Evolutionary conservation across 2,329 filamentous ascomycete genomes (phyloP).

Genomic region (Cordyceps javanica): DNA sequence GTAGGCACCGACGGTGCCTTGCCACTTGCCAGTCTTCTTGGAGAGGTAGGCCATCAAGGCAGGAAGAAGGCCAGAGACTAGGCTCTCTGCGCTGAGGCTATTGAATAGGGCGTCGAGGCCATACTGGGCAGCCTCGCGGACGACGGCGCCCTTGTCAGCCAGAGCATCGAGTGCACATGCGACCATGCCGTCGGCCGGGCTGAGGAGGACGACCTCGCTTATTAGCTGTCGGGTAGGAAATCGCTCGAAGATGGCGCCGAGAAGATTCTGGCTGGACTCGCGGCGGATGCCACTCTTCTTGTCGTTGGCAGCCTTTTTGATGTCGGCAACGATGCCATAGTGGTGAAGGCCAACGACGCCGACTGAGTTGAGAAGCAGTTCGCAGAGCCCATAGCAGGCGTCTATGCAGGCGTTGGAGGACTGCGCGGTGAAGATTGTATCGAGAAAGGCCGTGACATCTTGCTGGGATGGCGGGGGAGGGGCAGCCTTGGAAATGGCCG

Average conservation of each 20-base stretch:
- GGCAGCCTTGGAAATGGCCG: conserved; percentile 42
- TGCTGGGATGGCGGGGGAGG: conserved; percentile 56
- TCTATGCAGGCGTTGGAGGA: conserved; percentile 65
- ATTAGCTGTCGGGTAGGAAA: conserved; percentile 72
- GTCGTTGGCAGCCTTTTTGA: conserved; percentile 72
- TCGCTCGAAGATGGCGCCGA: conserved; percentile 89
- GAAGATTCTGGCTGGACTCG: conserved; percentile 90
- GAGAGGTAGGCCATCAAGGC: conserved; percentile 67
- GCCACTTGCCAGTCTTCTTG: conserved; percentile 91
- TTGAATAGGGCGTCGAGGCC: conserved; percentile 84
- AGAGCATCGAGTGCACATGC: conserved; percentile 73
- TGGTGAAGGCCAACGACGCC: conserved; percentile 46
- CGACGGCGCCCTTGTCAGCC: conserved; percentile 81
- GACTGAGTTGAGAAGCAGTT: conserved; percentile 48
- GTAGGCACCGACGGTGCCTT: conserved; percentile 83
- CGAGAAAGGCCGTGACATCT: conserved; percentile 59
- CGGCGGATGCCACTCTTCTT: conserved; percentile 86
- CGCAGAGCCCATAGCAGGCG: conserved; percentile 55
- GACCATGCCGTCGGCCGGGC: conserved; percentile 73
- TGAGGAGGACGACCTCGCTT: conserved; percentile 73
- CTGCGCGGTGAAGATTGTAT: conserved; percentile 62
- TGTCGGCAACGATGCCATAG: conserved; percentile 49
- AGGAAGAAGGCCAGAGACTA: conserved; percentile 77
- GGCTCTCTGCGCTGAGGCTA: conserved; percentile 71
- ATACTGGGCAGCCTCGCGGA: conserved; percentile 89